Base-by-base conservation (phyloP, 2,329 filamentous ascomycete genomes). In the Penicillium fuscoglaucum region DNA sequence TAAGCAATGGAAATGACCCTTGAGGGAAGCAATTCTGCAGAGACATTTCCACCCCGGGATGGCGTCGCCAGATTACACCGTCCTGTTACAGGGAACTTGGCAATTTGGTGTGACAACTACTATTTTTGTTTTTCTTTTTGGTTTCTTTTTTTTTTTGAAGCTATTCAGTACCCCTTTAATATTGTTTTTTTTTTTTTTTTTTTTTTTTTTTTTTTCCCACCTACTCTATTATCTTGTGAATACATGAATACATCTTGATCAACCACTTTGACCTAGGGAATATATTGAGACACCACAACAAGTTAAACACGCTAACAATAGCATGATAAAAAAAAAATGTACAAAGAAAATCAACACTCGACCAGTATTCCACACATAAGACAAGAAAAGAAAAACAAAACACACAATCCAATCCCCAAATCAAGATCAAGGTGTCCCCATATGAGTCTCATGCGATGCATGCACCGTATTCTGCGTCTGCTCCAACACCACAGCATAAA, bases 11-110 rank as follows among this genome's bases (percentile, higher is more conserved):
- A 78, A 72, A 70, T 75, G 71, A 83, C 64, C 61, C 80, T 82
- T 82, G 79, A 84, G 82, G 79, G 80, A 81, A 83, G 82, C 74
- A 80, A 84, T 83, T 81, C 79, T 80, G 81, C 82, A 84, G 80
- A 82, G 80, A 78, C 70, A 73, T 72, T 74, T 79, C 76, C 80
- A 78, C 79, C 80, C 80, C 77, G 76, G 74, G 76, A 74, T 82
- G 80, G 82, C 81, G 80, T 77, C 72, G 74, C 75, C 78, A 79
- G 81, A 83, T 72, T 73, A 83, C 80, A 80, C 76, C 78, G 66
- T 68, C 68, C 64, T 66, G 68, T 74, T 74, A 74, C 71, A 74
- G 67, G 73, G 67, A 68, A 69, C 47, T 63, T 69, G 64, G 62
- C 68, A 71, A 64, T 66, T 71, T 71, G 74, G 72, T 64, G 69